Conservation (phyloP, 306 rosid genomes). For the Benincasa hispida region DNA sequence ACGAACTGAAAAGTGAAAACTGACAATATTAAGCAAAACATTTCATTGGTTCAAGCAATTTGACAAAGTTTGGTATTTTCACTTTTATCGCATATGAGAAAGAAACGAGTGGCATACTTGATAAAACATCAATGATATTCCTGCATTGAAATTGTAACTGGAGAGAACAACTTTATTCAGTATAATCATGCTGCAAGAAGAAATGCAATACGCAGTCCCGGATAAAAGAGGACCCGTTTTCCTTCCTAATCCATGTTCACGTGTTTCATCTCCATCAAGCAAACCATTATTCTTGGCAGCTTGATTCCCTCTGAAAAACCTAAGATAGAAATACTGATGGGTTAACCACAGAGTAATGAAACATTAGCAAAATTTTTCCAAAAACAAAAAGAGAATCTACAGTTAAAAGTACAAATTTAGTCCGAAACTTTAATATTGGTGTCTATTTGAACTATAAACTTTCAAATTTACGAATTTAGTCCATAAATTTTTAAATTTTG, state of each 20-base stretch:
- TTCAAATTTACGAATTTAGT: too few species aligned
- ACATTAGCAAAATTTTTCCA: background rate
- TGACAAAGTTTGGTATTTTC: background rate
- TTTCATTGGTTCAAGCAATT: background rate
- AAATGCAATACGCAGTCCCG: conserved; percentile 76
- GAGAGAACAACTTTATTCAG: conserved; percentile 75
- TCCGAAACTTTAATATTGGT: too few species aligned
- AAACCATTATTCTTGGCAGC: conserved; percentile 15
- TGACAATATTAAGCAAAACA: background rate
- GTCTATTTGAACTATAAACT: too few species aligned
- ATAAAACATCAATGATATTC: conserved; percentile 80
- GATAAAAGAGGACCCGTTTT: conserved; percentile 62
- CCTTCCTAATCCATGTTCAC: conserved; percentile 35
- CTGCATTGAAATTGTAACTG: conserved; percentile 66
- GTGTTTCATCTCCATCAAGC: conserved; percentile 36
- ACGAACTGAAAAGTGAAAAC: background rate
- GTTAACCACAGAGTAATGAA: background rate
- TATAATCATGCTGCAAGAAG: conserved; percentile 89
- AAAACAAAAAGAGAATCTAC: too few species aligned
- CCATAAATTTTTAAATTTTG: too few species aligned
- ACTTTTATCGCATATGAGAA: background rate
- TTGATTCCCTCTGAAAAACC: conserved; percentile 45
- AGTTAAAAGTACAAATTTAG: too few species aligned
- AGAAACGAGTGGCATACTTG: conserved; percentile 33
- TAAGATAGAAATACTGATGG: conserved; percentile 18